Conservation (phyloP, 2,329 filamentous ascomycete species). For the Arthrobotrys sinensis region DNA sequence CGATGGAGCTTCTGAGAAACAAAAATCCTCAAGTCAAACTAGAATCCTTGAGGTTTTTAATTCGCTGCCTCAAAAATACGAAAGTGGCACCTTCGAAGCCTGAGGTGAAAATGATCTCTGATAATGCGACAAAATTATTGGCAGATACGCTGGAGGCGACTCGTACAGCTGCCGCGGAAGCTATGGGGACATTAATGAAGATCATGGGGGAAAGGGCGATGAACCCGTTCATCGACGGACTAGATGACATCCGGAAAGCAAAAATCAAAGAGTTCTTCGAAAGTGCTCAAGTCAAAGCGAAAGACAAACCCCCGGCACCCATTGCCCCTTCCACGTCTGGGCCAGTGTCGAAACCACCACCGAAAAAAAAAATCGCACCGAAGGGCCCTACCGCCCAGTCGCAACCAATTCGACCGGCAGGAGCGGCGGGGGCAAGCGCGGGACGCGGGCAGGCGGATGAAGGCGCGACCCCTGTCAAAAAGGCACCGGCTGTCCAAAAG, state of each 20-base stretch:
- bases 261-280: slow-evolving; percentile 96
- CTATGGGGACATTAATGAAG: slow-evolving; percentile 96
- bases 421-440: slow-evolving; percentile 63
- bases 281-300: slow-evolving; percentile 85
- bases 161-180: slow-evolving; percentile 89
- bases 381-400: slow-evolving; percentile 72
- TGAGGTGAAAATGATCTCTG: slow-evolving; percentile 88
- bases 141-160: slow-evolving; percentile 89
- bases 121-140: slow-evolving; percentile 88
- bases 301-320: slow-evolving; percentile 81
- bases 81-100: slow-evolving; percentile 85
- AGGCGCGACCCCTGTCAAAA: slow-evolving; percentile 66
- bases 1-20: slow-evolving; percentile 84
- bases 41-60: slow-evolving; percentile 92
- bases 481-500: slow-evolving; percentile 70
- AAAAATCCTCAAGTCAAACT: slow-evolving; percentile 99
- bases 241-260: slow-evolving; percentile 94
- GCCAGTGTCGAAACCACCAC: slow-evolving; percentile 64
- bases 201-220: slow-evolving; percentile 97
- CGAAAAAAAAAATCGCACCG: slow-evolving; percentile 71
- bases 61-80: slow-evolving; percentile 86
- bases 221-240: slow-evolving; percentile 89
- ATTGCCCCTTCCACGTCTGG: slow-evolving; percentile 71
- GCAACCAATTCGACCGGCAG: slow-evolving; percentile 64
- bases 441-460: slow-evolving; percentile 70